Evolutionary conservation across 2,329 filamentous ascomycete genomes (phyloP).

Genomic region (Magnaporthiopsis rhizophila): DNA sequence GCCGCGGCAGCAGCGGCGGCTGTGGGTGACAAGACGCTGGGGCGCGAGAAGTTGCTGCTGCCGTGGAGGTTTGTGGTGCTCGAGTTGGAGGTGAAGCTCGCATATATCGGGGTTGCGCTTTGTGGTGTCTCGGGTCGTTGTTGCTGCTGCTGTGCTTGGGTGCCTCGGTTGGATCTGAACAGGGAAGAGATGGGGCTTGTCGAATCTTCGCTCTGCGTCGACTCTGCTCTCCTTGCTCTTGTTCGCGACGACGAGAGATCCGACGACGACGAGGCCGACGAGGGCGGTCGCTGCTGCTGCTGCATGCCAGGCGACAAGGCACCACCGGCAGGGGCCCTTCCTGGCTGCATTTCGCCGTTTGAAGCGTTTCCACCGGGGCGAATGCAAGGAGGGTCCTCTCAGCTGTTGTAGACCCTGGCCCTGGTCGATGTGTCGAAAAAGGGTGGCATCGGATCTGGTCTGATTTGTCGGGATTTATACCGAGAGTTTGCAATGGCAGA

Average conservation of each 20-base stretch:
- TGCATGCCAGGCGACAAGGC: slow-evolving; percentile 44
- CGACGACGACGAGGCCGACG: slow-evolving; percentile 22
- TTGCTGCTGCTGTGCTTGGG: slow-evolving; percentile 16
- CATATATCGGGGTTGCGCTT: slow-evolving; percentile 34
- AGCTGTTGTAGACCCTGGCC: not conserved
- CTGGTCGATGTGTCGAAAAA: not conserved
- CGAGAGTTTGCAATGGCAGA: too few species aligned
- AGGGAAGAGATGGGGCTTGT: slow-evolving; percentile 25
- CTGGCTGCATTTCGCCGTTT: slow-evolving; percentile 36
- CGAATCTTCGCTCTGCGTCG: slow-evolving; percentile 36
- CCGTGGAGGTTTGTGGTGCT: slow-evolving; percentile 38
- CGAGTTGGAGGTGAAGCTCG: slow-evolving; percentile 39
- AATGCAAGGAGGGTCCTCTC: slow-evolving; percentile 1
- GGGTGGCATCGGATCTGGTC: not conserved
- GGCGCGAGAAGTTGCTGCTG: slow-evolving; percentile 52
- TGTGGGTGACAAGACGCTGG: slow-evolving; percentile 25
- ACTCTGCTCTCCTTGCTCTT: slow-evolving; percentile 32
- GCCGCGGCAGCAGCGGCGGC: slow-evolving; percentile 18
- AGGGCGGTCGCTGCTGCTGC: slow-evolving; percentile 11
- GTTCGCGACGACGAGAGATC: slow-evolving; percentile 25
- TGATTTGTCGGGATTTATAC: too few species aligned
- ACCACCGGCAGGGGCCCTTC: slow-evolving; percentile 37
- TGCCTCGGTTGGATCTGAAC: not conserved
- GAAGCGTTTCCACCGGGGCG: slow-evolving; percentile 17
- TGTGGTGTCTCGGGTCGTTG: slow-evolving; percentile 34